phyloP scores from a whole-genome alignment of 306 rosid species.

The Styphnolobium japonicum region DNA sequence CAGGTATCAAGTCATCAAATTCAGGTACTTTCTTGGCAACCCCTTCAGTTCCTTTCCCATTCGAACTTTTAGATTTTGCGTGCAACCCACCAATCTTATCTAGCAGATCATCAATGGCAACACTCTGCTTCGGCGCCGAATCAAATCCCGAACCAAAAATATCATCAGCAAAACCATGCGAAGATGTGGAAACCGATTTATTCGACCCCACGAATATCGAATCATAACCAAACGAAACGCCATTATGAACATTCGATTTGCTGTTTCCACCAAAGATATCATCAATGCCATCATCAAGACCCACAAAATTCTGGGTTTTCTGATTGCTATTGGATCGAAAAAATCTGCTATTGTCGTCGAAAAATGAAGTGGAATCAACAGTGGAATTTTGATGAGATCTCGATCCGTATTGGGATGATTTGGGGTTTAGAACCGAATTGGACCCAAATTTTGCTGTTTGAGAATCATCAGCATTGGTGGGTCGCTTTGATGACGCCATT shows the following conservation, averaged over 20 bases:
- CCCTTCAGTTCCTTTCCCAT: not conserved
- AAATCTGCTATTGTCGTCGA: conserved; percentile 10
- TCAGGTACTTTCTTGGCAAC: conserved; percentile 4
- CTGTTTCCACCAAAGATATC: conserved; percentile 45
- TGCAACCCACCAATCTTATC: conserved; percentile 48
- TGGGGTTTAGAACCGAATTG: no score
- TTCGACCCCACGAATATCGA: conserved; percentile 51
- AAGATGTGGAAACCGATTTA: conserved; percentile 30
- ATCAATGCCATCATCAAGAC: no score
- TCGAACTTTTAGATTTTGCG: conserved; percentile 22
- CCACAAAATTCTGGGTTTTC: conserved; percentile 33
- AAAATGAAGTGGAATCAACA: conserved; percentile 34
- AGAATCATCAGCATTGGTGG: conserved; percentile 16
- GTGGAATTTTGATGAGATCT: conserved; percentile 33
- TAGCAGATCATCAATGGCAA: conserved; percentile 50
- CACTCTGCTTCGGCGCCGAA: conserved; percentile 36
- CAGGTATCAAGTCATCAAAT: conserved; percentile 73
- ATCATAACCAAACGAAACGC: conserved; percentile 48
- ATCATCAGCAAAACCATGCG: conserved; percentile 48
- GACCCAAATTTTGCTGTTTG: conserved; percentile 34
- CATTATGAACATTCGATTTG: conserved; percentile 21
- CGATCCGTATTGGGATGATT: conserved; percentile 41
- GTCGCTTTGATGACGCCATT: conserved; percentile 65
- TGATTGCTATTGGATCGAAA: conserved; percentile 5
- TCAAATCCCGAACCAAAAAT: conserved; percentile 55